These are phyloP conservation scores for Tulasnella sp. DNA, from an alignment of 768 basidiomycete species.

Conservation along the genomic window DNA sequence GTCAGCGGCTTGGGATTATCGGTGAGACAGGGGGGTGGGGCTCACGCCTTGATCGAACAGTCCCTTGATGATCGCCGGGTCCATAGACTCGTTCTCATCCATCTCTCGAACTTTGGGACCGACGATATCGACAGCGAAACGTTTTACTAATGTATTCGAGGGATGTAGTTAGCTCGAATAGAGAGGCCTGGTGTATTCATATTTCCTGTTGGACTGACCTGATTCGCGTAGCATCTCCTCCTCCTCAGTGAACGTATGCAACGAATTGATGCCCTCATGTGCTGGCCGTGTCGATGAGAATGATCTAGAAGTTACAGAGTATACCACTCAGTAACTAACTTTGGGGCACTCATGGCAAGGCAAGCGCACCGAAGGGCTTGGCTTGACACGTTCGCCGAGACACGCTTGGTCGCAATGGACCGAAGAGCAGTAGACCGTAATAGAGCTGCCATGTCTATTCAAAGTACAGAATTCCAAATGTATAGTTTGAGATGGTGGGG, in stretches of 20 bases:
- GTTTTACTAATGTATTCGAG: slow-evolving; percentile 44
- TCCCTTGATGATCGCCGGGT: slow-evolving; percentile 70
- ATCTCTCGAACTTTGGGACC: slow-evolving; percentile 89
- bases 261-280: slow-evolving; percentile 31
- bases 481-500: too few relatives aligned
- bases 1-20: slow-evolving; percentile 1
- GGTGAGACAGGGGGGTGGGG: slow-evolving; percentile 2
- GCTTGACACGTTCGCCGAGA: neutral
- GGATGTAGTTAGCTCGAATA: slow-evolving; percentile 4
- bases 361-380: neutral
- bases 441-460: too few relatives aligned
- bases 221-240: slow-evolving; percentile 89
- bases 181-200: neutral
- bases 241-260: slow-evolving; percentile 85
- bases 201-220: slow-evolving; percentile 39
- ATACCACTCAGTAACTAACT: neutral
- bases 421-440: neutral
- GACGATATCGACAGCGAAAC: slow-evolving; percentile 83
- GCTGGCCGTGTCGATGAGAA: slow-evolving; percentile 13
- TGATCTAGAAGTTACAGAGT: neutral
- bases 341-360: neutral
- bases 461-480: too few relatives aligned
- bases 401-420: neutral
- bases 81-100: slow-evolving; percentile 97
- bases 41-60: slow-evolving; percentile 92